Evolutionary conservation across 202 grass and related monocot species (phyloP), one percentile per base, ranked within the genome.

Genomic region (Zoysia matrella): DNA sequence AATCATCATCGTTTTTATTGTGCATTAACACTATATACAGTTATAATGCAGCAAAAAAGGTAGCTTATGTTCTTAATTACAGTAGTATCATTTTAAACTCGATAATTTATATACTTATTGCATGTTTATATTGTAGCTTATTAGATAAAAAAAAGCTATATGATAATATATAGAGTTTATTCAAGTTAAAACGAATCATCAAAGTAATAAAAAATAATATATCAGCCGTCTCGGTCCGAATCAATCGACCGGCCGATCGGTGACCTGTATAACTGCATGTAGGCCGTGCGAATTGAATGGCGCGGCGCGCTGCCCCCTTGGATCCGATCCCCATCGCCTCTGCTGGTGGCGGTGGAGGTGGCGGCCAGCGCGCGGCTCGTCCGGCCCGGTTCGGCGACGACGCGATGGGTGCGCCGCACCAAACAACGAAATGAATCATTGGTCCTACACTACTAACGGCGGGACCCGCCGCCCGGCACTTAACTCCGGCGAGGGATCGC

Each of bases 351-450:
- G 53, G 64, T 7, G 55, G 16, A 30, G 22, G 0, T 68, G 78
- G 84, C 54, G 71, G 62, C 18, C 50, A 60, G 65, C 16, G 60
- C 52, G 7, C 30, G 7, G 14, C 5, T 40, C 60, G 47, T 52
- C 47, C 42, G 51, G 43, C 4, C 16, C 56, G 18, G 66, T 50
- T 50, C 44, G 42, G 13, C 57, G 7, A 10, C 18, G 8, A 61
- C 18, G 16, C 58, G 73, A 87, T 79, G 58, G 85, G 74, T 73
- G 67, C 80, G 73, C 11, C n/a, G 73, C 73, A 66, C 77, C 71
- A 3, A 7, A 53, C 72, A 11, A 8, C 7, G 22, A 30, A 42
- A 39, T 54, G 16, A 53, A 63, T 64, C 64, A 76, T 66, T 58
- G 66, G 53, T 1, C 8, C 80, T 30, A 58, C 61, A 53, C 1